phyloP scores from a whole-genome alignment of 345 rosid species.

The Pugionium dolabratum region DNA sequence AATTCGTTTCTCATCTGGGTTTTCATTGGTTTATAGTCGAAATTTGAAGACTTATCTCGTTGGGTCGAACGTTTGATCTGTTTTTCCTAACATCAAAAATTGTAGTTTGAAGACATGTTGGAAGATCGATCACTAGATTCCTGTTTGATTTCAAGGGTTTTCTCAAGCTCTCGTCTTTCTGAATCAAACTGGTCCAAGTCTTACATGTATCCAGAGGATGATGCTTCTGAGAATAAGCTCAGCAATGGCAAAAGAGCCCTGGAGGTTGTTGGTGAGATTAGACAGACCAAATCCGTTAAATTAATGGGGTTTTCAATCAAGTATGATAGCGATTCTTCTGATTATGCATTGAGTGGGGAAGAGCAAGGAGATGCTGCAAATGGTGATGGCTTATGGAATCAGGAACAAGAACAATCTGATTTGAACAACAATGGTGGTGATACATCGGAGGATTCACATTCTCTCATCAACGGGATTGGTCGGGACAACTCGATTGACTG shows the following conservation, averaged over 20 bases:
- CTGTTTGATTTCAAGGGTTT: slow-evolving; percentile 48
- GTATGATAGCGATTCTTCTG: slow-evolving; percentile 34
- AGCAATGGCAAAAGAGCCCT: slow-evolving; percentile 52
- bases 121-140: slow-evolving; percentile 62
- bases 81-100: neutral
- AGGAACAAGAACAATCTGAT: slow-evolving; percentile 36
- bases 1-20: slow-evolving; percentile 38
- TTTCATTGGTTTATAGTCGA: slow-evolving; percentile 20
- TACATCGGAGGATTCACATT: slow-evolving; percentile 50
- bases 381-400: slow-evolving; percentile 7
- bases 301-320: slow-evolving; percentile 27
- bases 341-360: slow-evolving; percentile 30
- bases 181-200: slow-evolving; percentile 44
- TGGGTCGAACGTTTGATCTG: slow-evolving; percentile 17
- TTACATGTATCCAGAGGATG: slow-evolving; percentile 50
- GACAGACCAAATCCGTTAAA: slow-evolving; percentile 41
- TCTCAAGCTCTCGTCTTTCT: no score
- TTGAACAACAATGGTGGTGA: slow-evolving; percentile 46
- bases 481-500: slow-evolving; percentile 77
- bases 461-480: slow-evolving; percentile 70
- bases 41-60: slow-evolving; percentile 13
- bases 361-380: neutral
- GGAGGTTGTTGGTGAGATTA: slow-evolving; percentile 45
- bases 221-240: slow-evolving; percentile 27
- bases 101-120: slow-evolving; percentile 55